Evolutionary conservation across 495 filamentous ascomycete genomes (phyloP).

Genomic region (Penicillium samsonianum): DNA sequence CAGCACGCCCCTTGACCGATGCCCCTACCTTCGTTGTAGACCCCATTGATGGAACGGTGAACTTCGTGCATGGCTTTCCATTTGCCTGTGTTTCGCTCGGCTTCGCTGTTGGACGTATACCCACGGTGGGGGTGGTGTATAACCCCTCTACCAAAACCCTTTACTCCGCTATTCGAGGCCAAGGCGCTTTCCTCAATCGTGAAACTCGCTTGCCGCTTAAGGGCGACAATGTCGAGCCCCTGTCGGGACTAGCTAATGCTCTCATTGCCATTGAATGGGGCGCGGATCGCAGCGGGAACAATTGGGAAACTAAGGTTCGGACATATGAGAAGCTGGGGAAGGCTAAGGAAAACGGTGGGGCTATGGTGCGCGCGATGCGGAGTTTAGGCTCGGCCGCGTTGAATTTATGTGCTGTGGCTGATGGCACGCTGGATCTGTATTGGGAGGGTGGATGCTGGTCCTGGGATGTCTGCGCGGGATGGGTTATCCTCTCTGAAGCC

Average conservation of each 20-base stretch:
- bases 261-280: slow-evolving; percentile 82
- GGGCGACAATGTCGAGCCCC: slow-evolving; percentile 45
- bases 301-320: slow-evolving; percentile 70
- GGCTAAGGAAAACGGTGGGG: slow-evolving; percentile 64
- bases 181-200: slow-evolving; percentile 65
- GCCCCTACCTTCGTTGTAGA: slow-evolving; percentile 85
- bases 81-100: slow-evolving; percentile 82
- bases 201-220: slow-evolving; percentile 57
- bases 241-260: slow-evolving; percentile 59
- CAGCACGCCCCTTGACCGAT: slow-evolving; percentile 61
- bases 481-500: slow-evolving; percentile 84
- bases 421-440: slow-evolving; percentile 77
- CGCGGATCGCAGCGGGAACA: slow-evolving; percentile 66
- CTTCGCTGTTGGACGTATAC: slow-evolving; percentile 61
- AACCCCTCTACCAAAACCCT: slow-evolving; percentile 73
- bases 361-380: slow-evolving; percentile 81
- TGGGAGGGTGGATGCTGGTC: slow-evolving; percentile 96
- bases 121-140: slow-evolving; percentile 79
- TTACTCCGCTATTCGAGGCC: slow-evolving; percentile 69
- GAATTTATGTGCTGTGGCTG: slow-evolving; percentile 80
- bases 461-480: slow-evolving; percentile 92
- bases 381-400: slow-evolving; percentile 78
- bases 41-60: slow-evolving; percentile 87
- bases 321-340: slow-evolving; percentile 70
- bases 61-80: slow-evolving; percentile 84